Percentiles rank a stretch among this genome's conserved stretches.
phyloP scores from a whole-genome alignment of 2,329 filamentous ascomycete species.

The Fusarium pseudograminearum region DNA sequence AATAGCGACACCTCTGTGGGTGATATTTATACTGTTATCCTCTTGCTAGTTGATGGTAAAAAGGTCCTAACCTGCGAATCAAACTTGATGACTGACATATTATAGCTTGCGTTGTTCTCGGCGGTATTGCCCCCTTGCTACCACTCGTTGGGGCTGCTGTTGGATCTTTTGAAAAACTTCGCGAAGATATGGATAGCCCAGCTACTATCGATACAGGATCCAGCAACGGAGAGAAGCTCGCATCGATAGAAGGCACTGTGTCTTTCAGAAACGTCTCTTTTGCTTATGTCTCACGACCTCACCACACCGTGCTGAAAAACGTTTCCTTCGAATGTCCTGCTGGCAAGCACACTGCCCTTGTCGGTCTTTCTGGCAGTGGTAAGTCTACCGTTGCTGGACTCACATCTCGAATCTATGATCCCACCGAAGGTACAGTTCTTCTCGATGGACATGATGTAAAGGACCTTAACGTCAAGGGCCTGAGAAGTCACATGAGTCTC shows the following conservation, averaged over 20 bases:
- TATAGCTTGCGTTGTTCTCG: constrained; percentile 69
- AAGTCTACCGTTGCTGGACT: constrained; percentile 69
- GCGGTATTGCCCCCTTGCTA: constrained; percentile 71
- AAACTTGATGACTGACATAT: constrained; percentile 18
- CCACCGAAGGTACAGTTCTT: constrained; percentile 60
- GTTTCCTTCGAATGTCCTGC: constrained; percentile 62
- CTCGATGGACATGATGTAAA: constrained; percentile 63
- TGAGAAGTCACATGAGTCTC: constrained; percentile 58
- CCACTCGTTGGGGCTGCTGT: constrained; percentile 70
- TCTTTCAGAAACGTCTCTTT: constrained; percentile 59
- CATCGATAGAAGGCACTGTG: constrained; percentile 55
- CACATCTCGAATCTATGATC: constrained; percentile 69
- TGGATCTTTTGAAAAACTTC: constrained; percentile 68
- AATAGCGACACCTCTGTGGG: constrained; percentile 55
- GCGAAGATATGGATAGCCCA: constrained; percentile 66
- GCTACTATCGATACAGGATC: constrained; percentile 59
- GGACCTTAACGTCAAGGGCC: constrained; percentile 59
- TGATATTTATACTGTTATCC: constrained; percentile 72
- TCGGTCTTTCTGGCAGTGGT: constrained; percentile 69
- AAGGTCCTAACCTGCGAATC: not conserved
- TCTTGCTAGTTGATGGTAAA: constrained; percentile 70
- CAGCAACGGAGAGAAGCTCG: constrained; percentile 55
- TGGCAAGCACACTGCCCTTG: constrained; percentile 66
- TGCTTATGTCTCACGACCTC: constrained; percentile 58
- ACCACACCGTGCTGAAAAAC: constrained; percentile 57